Evolutionary conservation across 1,284 basidiomycete genomes (phyloP), one percentile per base, ranked within the genome.

Genomic region (Mixia osmundae): DNA sequence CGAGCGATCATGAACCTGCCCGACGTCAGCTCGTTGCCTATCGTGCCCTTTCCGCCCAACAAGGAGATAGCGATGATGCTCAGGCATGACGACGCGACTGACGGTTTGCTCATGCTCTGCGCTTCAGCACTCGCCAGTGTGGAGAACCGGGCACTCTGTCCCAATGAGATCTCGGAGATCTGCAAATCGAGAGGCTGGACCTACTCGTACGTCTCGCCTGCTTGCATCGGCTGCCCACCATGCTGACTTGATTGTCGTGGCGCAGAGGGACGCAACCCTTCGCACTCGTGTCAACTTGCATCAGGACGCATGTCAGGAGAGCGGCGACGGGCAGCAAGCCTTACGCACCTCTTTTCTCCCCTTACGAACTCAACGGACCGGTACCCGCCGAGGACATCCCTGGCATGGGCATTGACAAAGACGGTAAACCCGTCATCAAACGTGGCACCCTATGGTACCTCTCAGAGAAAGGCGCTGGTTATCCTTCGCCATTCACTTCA

Each of bases 401-500:
- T 20, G 48, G 47, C 11, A 41, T 52, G 32, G 50, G 50, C 21
- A 43, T 52, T 7, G 40, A 45, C 20, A 35, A 45, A 21, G 48
- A 48, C 21, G 44, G 47, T 11, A 39, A 44, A n/a, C 49, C 50
- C 5, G 47, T 47, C 19, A 46, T 52, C 35, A 52, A 52, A 32
- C 42, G 50, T 21, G 49, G 49, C 24, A 50, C 49, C 9, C 36
- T 52, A 37, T 52, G 50, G 50, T 52, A 48, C 41, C 42, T 52
- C 20, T 42, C 49, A 25, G 44, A 44, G 30, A 30, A 34, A 8
- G 44, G 47, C 10, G 38, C 47, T 11, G 48, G 47, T 25, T 30
- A 35, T 3, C 26, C 30, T 26, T 33, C 36, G 7, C 38, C 27
- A 15, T 7, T 11, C 7, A 29, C 27, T 14, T 11, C 14, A 11